Base-by-base conservation (phyloP, 257 asterid species). In the Gentiana macrophylla region DNA sequence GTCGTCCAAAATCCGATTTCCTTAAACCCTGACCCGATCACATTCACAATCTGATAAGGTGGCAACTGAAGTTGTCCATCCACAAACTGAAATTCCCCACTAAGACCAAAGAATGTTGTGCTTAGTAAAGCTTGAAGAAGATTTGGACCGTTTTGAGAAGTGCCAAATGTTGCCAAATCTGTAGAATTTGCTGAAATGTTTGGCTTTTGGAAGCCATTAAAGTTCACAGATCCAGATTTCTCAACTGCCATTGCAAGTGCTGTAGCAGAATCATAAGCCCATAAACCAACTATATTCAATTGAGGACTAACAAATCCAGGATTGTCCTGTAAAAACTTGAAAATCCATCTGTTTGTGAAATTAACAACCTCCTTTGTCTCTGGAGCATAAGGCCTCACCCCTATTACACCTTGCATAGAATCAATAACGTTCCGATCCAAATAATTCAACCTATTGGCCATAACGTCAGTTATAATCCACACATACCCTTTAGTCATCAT, bases 201-300 rank as follows among this genome's bases (percentile, higher is more conserved):
- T 71, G 11, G 82, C 73, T 1, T 64, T 37, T 60, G 49, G 34
- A 72, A 78, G 45, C 24, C 41, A 33, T 10, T 24, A 24, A 24
- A 24, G n/a, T 43, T 13, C 3, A 37, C 55, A 13, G n/a, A 6
- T 49, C 61, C 58, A 38, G 68, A 60, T 67, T 37, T 61, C 57
- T 80, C 86, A 8, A 65, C 68, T 24, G 84, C 84, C 74, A 63
- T 56, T 55, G 82, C 80, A 59, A 78, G 74, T 37, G 83, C 89
- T 68, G 67, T 64, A 54, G 72, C 38, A 33, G 79, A 68, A 57
- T 80, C 88, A 36, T 77, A 80, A 2, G 84, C 88, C 80, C 82
- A 67, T 49, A 72, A 50, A 1, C 79, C 77, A 4, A 44, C 60
- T 49, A 66, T 47, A 57, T 57, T 67, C 37, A 70, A 37, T 51